Evolutionary conservation across 2,329 filamentous ascomycete genomes (phyloP).

Genomic region (Exophiala phaeomuriformis): DNA sequence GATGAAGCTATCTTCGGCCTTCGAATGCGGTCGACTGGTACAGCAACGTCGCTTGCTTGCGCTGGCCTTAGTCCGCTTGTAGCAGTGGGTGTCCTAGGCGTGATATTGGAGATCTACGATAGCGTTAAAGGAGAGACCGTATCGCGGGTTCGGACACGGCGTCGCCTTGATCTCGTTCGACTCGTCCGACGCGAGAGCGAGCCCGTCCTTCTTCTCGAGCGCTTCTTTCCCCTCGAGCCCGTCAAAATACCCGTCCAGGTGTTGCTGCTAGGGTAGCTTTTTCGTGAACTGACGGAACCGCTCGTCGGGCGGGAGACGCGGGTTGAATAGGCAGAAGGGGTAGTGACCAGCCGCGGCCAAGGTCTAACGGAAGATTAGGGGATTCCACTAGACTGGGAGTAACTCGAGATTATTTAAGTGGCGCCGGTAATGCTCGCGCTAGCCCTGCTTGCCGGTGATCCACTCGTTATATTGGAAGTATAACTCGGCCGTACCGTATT

Average conservation of each 20-base stretch:
- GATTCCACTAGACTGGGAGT: conserved; percentile 22
- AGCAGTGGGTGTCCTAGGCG: conserved; percentile 7
- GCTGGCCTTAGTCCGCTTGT: conserved; percentile 8
- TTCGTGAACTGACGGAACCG: conserved; percentile 7
- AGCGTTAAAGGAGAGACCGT: too few relatives aligned
- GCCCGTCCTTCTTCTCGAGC: neutral
- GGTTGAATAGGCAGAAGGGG: conserved; percentile 8
- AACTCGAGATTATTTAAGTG: conserved; percentile 25
- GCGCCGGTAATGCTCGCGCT: conserved; percentile 20
- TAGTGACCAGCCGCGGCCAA: conserved; percentile 7
- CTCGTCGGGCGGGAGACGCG: neutral
- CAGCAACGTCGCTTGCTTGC: conserved; percentile 4
- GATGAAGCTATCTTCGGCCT: neutral
- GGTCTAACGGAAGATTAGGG: conserved; percentile 17
- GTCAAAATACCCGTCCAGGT: conserved; percentile 8
- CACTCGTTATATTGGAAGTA: conserved; percentile 26
- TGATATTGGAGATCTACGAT: conserved; percentile 10
- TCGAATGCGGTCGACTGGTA: neutral
- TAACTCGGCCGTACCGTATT: conserved; percentile 24
- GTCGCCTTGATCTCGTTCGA: conserved; percentile 1
- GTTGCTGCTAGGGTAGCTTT: conserved; percentile 7
- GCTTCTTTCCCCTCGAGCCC: neutral
- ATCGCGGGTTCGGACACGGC: neutral
- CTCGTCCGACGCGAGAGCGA: conserved; percentile 9
- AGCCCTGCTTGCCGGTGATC: conserved; percentile 21